A percentile compares a stretch with the other conserved stretches of the same genome.
Conservation (phyloP, 2,329 filamentous ascomycete genomes). For the Leptographium wingfieldii region DNA sequence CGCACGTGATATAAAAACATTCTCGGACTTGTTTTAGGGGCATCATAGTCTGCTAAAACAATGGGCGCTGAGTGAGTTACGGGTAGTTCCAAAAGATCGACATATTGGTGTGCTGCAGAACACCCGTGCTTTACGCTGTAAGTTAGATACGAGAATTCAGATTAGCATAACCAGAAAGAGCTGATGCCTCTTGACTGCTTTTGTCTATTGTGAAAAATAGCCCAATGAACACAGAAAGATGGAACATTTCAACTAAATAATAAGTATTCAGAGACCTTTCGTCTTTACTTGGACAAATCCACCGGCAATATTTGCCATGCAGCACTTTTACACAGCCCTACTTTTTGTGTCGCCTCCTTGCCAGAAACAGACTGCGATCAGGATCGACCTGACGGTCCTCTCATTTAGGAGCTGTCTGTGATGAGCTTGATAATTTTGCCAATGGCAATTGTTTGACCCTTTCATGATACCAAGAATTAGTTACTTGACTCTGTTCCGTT, state of each 20-base stretch:
- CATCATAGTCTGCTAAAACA: neutral
- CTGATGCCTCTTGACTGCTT: neutral
- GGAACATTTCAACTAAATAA: neutral
- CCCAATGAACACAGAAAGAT: neutral
- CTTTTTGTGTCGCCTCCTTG: neutral
- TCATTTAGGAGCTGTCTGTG: constrained; percentile 11
- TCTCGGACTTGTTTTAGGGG: neutral
- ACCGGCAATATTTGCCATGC: neutral
- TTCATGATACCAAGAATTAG: constrained; percentile 3
- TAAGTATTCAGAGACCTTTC: neutral
- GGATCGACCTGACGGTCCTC: neutral
- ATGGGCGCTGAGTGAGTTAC: no score
- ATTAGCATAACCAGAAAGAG: neutral
- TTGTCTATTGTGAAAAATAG: neutral
- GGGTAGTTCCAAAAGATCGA: no score
- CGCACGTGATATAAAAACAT: neutral
- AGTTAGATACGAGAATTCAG: neutral
- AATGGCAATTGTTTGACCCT: constrained; percentile 99
- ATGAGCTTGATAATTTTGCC: constrained; percentile 94
- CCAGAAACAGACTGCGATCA: neutral
- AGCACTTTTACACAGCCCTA: neutral
- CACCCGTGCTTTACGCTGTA: no score
- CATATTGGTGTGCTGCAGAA: no score
- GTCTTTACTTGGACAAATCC: neutral
- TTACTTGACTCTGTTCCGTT: neutral